These are phyloP conservation scores for Neurospora cerealis DNA, from an alignment of 495 filamentous ascomycete species.

Conservation along the genomic window DNA sequence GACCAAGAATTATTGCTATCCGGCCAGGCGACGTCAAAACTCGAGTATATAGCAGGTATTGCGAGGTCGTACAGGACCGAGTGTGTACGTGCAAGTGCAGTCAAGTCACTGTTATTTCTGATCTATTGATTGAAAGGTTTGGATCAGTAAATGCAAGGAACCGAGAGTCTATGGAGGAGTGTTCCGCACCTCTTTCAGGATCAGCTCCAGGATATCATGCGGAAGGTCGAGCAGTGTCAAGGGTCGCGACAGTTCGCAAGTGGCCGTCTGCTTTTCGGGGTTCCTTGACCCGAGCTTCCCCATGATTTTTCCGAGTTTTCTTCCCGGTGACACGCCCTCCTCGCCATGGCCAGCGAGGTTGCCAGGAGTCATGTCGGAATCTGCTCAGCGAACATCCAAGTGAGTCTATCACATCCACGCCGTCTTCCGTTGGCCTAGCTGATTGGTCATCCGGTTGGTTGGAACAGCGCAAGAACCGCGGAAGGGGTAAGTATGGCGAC, in stretches of 20 bases:
- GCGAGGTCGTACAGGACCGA: slow-evolving; percentile 74
- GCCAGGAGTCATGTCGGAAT: not conserved
- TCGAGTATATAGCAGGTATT: slow-evolving; percentile 80
- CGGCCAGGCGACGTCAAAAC: slow-evolving; percentile 94
- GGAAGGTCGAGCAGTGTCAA: slow-evolving; percentile 67
- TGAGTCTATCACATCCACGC: not conserved
- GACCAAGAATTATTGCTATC: slow-evolving; percentile 54
- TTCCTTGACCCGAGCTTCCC: not conserved
- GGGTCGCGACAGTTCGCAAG: slow-evolving; percentile 22
- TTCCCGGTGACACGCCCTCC: not conserved
- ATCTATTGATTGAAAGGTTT: slow-evolving; percentile 40
- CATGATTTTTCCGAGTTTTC: not conserved
- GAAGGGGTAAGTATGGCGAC: not conserved
- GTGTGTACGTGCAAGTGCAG: slow-evolving; percentile 71
- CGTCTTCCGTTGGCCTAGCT: not conserved
- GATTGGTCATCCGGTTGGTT: not conserved
- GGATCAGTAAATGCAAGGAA: not conserved
- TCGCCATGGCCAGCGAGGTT: not conserved
- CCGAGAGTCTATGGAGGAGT: not conserved
- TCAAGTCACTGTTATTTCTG: slow-evolving; percentile 80
- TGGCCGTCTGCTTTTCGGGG: slow-evolving; percentile 13
- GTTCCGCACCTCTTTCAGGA: slow-evolving; percentile 70
- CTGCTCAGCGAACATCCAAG: not conserved
- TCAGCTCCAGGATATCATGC: slow-evolving; percentile 75
- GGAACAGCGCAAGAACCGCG: not conserved